Conservation (phyloP, 192 early-diverging fungal species). For the Radiomyces spectabilis region DNA sequence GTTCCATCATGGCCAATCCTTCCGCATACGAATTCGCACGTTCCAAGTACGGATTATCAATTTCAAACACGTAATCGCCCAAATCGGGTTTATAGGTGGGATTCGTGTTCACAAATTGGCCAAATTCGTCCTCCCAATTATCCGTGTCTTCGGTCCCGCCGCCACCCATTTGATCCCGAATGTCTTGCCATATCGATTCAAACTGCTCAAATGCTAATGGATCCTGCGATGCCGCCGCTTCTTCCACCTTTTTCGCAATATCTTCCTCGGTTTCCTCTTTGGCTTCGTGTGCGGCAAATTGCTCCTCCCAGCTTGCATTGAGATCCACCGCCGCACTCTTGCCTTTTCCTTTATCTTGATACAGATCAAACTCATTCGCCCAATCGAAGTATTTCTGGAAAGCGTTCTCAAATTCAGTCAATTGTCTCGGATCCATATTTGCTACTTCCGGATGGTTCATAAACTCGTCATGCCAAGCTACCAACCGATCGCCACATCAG, state of each 20-base stretch:
- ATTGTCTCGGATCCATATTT: conserved; percentile 17
- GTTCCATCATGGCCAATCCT: conserved; percentile 36
- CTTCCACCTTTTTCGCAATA: conserved; percentile 31
- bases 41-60: conserved; percentile 60
- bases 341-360: conserved; percentile 50
- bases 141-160: neutral
- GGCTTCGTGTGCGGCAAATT: conserved; percentile 41
- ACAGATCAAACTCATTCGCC: conserved; percentile 66
- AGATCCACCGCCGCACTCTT: conserved; percentile 12
- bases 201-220: conserved; percentile 32
- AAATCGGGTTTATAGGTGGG: conserved; percentile 45
- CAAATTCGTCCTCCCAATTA: conserved; percentile 34
- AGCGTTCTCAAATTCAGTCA: conserved; percentile 41
- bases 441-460: conserved; percentile 32
- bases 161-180: conserved; percentile 19
- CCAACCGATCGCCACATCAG: too few relatives aligned
- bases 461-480: conserved; percentile 46
- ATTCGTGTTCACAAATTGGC: conserved; percentile 29
- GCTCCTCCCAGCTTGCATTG: conserved; percentile 46
- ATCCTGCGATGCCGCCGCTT: conserved; percentile 24
- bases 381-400: conserved; percentile 63
- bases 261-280: conserved; percentile 14
- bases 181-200: conserved; percentile 44
- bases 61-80: conserved; percentile 71
- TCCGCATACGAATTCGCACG: conserved; percentile 46